Conservation (phyloP, 1,284 basidiomycete genomes). For the Trichosporon coremiiforme region DNA sequence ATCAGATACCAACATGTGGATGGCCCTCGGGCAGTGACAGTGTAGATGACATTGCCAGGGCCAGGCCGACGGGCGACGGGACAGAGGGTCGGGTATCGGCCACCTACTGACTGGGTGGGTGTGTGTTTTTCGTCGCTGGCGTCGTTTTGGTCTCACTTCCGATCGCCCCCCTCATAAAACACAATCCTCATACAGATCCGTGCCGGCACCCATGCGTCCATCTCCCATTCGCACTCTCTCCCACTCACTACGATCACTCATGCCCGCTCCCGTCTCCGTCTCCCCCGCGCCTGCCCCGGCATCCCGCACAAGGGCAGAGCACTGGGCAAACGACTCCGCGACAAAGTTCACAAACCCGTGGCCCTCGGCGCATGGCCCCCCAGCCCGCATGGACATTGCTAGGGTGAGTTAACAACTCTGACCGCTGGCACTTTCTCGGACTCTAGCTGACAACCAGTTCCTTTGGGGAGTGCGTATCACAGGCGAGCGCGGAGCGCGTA, state of each 20-base stretch:
- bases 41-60: constrained; percentile 1
- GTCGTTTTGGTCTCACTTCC: background rate
- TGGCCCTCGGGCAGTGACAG: background rate
- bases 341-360: constrained; percentile 59
- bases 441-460: constrained; percentile 24
- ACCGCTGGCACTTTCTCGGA: background rate
- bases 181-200: background rate
- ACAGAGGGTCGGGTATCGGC: background rate
- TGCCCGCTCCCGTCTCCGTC: constrained; percentile 14
- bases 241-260: background rate
- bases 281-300: constrained; percentile 3
- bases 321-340: constrained; percentile 48
- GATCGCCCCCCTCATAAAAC: background rate
- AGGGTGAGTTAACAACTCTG: constrained; percentile 24
- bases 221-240: background rate
- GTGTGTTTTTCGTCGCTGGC: background rate
- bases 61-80: background rate
- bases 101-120: background rate
- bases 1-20: background rate
- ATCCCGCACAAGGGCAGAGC: constrained; percentile 28
- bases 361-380: constrained; percentile 50
- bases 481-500: background rate
- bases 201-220: constrained; percentile 7
- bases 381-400: constrained; percentile 23
- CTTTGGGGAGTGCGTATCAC: constrained; percentile 25